Evolutionary conservation across 192 early-diverging fungal genomes (phyloP).

Genomic region (Linnemannia schmuckeri): DNA sequence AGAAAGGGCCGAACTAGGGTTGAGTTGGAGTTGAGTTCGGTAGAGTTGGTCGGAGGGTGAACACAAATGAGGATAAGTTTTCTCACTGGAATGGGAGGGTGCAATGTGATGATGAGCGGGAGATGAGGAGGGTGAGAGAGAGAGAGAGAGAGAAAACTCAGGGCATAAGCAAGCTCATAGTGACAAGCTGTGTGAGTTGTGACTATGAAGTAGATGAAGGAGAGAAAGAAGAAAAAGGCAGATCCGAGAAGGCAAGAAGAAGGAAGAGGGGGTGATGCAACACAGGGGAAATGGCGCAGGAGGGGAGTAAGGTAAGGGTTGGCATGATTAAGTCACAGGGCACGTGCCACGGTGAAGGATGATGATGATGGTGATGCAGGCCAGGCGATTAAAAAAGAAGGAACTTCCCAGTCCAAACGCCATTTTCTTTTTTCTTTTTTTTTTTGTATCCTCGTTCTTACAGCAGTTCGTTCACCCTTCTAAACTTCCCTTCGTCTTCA

Average conservation of each 20-base stretch:
- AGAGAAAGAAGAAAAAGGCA: not conserved
- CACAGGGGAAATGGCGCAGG: not conserved
- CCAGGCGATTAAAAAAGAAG: slow-evolving; percentile 2
- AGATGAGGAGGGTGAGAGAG: not conserved
- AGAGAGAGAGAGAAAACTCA: not conserved
- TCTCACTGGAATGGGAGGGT: not conserved
- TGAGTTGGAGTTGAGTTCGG: not conserved
- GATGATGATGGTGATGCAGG: not conserved
- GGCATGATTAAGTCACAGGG: not conserved
- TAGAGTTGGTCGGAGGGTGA: slow-evolving; percentile 1
- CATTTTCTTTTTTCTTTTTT: not conserved
- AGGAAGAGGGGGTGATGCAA: not conserved
- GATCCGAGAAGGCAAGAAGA: not conserved
- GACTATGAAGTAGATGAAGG: not conserved
- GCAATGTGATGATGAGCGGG: not conserved
- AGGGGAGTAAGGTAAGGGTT: not conserved
- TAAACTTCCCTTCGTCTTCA: not conserved
- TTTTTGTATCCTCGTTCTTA: not conserved
- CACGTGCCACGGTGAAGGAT: not conserved
- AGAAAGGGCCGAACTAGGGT: not conserved
- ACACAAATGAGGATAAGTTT: not conserved
- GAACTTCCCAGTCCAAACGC: not conserved
- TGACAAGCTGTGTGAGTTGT: not conserved
- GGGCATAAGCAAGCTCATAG: slow-evolving; percentile 19
- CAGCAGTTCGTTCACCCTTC: not conserved